phyloP scores from a whole-genome alignment of 805 yeast genomes.

The Kodamaea kaohsiungensis region DNA sequence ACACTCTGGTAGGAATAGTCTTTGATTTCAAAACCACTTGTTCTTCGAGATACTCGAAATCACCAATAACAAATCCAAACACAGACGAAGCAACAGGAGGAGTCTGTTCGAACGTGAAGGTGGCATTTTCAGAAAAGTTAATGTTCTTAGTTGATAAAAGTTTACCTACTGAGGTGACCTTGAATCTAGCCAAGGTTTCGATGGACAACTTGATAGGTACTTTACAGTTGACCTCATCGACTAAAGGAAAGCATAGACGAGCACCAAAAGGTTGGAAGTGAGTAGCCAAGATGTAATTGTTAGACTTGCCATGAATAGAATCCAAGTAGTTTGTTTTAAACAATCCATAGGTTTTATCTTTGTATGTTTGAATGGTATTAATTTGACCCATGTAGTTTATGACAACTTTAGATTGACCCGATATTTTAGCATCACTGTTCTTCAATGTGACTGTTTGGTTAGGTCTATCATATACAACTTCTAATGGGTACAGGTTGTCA shows the following conservation, averaged over 20 bases:
- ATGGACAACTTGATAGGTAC: constrained; percentile 52
- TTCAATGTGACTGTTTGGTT: constrained; percentile 34
- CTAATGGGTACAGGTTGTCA: constrained; percentile 15
- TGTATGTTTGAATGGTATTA: constrained; percentile 49
- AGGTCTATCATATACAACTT: constrained; percentile 41
- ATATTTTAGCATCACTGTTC: constrained; percentile 17
- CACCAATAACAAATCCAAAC: constrained; percentile 71
- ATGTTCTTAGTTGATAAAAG: constrained; percentile 22
- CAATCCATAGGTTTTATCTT: constrained; percentile 62
- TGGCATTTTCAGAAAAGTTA: constrained; percentile 23
- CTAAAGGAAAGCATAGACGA: constrained; percentile 62
- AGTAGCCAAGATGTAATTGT: constrained; percentile 60
- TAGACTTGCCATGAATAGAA: constrained; percentile 47
- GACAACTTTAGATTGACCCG: constrained; percentile 13
- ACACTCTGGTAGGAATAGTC: constrained; percentile 35
- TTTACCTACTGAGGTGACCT: constrained; percentile 53
- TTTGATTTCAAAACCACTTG: background rate
- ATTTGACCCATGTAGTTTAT: constrained; percentile 54
- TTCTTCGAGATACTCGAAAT: constrained; percentile 54
- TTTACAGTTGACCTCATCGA: constrained; percentile 64
- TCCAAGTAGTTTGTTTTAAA: constrained; percentile 67
- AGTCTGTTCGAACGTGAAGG: constrained; percentile 49
- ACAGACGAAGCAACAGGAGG: constrained; percentile 63
- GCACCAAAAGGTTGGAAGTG: constrained; percentile 74
- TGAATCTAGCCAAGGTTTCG: constrained; percentile 45